A percentile compares a stretch with the other conserved stretches of the same genome.
phyloP scores from a whole-genome alignment of 257 asterid species.

The Gentiana straminea region DNA sequence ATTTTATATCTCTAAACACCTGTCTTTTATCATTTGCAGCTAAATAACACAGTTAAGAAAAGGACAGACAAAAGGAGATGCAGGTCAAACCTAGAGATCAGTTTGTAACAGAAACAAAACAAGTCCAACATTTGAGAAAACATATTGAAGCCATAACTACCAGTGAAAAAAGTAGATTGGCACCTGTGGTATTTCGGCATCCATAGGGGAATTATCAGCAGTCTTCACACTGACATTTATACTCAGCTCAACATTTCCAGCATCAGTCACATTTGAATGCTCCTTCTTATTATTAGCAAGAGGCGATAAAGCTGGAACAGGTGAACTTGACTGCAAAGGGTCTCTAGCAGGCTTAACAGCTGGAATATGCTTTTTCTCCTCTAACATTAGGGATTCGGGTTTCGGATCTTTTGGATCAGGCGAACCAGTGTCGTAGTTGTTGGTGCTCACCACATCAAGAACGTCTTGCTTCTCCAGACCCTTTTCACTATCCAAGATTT shows the following conservation, averaged over 20 bases:
- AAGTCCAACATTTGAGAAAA: no score
- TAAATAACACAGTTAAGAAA: no score
- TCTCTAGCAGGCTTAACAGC: slow-evolving; percentile 38
- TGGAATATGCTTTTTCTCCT: slow-evolving; percentile 32
- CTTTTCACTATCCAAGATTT: slow-evolving; percentile 15
- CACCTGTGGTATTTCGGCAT: slow-evolving; percentile 33
- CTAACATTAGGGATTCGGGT: slow-evolving; percentile 38
- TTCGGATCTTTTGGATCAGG: slow-evolving; percentile 30
- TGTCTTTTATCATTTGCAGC: no score
- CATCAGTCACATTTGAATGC: slow-evolving; percentile 1
- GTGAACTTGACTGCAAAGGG: slow-evolving; percentile 26
- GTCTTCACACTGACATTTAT: slow-evolving; percentile 23
- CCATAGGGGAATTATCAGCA: slow-evolving; percentile 31
- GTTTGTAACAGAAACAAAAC: no score
- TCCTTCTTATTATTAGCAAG: slow-evolving; percentile 26
- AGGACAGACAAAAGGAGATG: no score
- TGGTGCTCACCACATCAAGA: slow-evolving; percentile 43
- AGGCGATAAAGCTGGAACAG: slow-evolving; percentile 9
- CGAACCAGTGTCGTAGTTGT: slow-evolving; percentile 22
- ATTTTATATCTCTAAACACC: no score
- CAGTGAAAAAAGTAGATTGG: not conserved
- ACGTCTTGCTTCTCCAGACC: slow-evolving; percentile 41
- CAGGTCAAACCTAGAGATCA: no score
- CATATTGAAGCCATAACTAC: no score
- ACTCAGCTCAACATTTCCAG: no score